A percentile compares a stretch with the other conserved stretches of the same genome.
Conservation (phyloP, 2,329 filamentous ascomycete species). For the Microsporum ferrugineum region DNA sequence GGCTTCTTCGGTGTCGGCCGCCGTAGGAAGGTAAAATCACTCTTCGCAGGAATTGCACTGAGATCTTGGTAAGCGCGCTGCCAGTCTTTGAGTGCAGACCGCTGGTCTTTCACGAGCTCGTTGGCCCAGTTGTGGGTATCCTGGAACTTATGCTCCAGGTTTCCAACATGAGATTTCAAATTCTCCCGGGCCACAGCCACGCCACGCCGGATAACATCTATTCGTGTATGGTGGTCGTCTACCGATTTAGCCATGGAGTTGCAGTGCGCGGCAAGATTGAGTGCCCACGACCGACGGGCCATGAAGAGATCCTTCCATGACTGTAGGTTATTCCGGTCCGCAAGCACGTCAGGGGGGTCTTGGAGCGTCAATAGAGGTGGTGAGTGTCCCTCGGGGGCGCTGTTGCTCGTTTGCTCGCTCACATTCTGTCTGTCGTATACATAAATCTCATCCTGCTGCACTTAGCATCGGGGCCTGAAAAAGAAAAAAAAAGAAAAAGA, state of each 20-base stretch:
- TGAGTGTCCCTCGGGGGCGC: slow-evolving; percentile 41
- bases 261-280: slow-evolving; percentile 58
- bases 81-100: slow-evolving; percentile 35
- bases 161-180: slow-evolving; percentile 38
- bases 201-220: slow-evolving; percentile 54
- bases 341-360: slow-evolving; percentile 64
- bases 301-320: slow-evolving; percentile 86
- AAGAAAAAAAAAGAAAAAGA: background rate
- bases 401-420: slow-evolving; percentile 32
- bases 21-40: slow-evolving; percentile 33
- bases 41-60: slow-evolving; percentile 33
- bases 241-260: slow-evolving; percentile 51
- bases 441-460: slow-evolving; percentile 68
- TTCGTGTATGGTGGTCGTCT: slow-evolving; percentile 41
- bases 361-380: slow-evolving; percentile 49
- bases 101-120: slow-evolving; percentile 35
- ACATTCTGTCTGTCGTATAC: slow-evolving; percentile 78
- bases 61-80: slow-evolving; percentile 27
- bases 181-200: slow-evolving; percentile 76
- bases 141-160: slow-evolving; percentile 34
- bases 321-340: slow-evolving; percentile 64
- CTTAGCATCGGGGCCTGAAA: slow-evolving; percentile 7
- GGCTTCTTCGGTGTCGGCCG: slow-evolving; percentile 32
- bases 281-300: slow-evolving; percentile 67
- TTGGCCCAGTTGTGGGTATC: slow-evolving; percentile 38